A percentile compares a stretch with the other conserved stretches of the same genome.
Evolutionary conservation across 306 rosid genomes (phyloP).

Genomic region (Rosa multiflora): DNA sequence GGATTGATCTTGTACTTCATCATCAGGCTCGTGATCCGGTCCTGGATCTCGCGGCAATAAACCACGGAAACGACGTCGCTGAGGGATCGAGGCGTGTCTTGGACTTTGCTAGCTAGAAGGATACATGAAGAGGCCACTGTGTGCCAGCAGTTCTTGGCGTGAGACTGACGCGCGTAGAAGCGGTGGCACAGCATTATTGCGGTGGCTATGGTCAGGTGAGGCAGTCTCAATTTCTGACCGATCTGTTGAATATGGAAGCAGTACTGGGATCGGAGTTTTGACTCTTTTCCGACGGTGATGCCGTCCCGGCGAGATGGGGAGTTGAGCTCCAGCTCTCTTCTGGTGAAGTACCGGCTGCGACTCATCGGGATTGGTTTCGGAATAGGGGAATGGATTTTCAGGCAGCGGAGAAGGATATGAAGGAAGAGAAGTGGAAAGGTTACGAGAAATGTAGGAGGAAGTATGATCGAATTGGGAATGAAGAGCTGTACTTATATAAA

Average conservation of each 20-base stretch:
- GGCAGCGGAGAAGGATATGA: not conserved
- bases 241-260: not conserved
- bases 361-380: not conserved
- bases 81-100: not conserved
- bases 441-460: not conserved
- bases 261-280: not conserved
- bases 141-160: constrained; percentile 2
- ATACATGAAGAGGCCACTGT: not conserved
- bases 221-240: not conserved
- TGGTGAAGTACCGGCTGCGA: not conserved
- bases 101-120: not conserved
- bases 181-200: not conserved
- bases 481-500: not conserved
- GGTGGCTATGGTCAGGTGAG: not conserved
- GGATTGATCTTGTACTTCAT: not conserved
- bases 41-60: not conserved
- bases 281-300: not conserved
- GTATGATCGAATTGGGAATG: not conserved
- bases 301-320: not conserved
- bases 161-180: constrained; percentile 3
- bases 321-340: not conserved
- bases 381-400: not conserved
- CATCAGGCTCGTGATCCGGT: not conserved
- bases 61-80: not conserved
- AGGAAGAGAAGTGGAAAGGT: not conserved